These are phyloP conservation scores for Colletotrichum euphorbiae DNA, from an alignment of 2,329 filamentous ascomycete genomes.

Conservation along the genomic window DNA sequence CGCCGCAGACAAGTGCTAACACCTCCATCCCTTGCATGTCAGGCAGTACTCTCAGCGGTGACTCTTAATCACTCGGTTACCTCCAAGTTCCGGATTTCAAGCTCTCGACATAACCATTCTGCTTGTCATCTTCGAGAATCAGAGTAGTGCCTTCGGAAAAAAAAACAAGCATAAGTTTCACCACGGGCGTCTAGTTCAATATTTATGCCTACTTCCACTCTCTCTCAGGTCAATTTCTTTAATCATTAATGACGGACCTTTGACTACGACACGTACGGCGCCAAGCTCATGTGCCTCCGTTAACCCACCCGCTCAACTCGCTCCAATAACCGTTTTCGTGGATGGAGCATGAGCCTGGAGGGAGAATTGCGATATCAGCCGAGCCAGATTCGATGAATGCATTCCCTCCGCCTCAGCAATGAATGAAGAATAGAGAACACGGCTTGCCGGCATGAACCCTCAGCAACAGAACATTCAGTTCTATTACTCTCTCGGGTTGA, in stretches of 20 bases:
- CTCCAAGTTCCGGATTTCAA: too few relatives aligned
- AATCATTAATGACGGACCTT: constrained; percentile 16
- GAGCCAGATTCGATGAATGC: not conserved
- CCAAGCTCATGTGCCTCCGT: constrained; percentile 9
- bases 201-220: not conserved
- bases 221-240: not conserved
- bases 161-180: not conserved
- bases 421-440: not conserved
- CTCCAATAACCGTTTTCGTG: not conserved
- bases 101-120: not conserved
- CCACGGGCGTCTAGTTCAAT: not conserved
- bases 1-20: too few relatives aligned
- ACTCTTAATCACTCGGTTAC: too few relatives aligned
- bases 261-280: constrained; percentile 12
- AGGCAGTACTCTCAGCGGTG: too few relatives aligned
- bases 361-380: not conserved
- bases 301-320: not conserved
- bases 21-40: too few relatives aligned
- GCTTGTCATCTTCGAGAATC: not conserved
- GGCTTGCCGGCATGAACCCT: not conserved
- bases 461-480: not conserved
- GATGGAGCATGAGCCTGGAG: not conserved
- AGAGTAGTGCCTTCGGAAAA: accelerated
- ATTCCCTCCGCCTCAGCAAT: not conserved
- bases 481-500: constrained; percentile 7